A percentile compares a stretch with the other conserved stretches of the same genome.
Evolutionary conservation across 139 green algal genomes (phyloP).

Genomic region (Chlorella sp.): DNA sequence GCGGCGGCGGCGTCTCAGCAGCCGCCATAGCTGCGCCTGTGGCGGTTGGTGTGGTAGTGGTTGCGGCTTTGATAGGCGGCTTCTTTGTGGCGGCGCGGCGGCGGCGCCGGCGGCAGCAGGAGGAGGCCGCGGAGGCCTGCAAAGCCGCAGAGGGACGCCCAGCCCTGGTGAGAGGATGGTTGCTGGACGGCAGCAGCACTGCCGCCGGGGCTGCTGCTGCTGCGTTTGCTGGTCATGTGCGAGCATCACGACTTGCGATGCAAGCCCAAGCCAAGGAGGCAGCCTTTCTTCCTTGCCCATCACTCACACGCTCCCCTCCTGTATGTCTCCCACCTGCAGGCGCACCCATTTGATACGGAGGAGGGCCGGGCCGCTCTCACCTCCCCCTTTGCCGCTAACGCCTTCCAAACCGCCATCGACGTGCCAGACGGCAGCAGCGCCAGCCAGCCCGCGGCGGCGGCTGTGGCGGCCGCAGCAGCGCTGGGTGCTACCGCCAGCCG

Average conservation of each 20-base stretch:
- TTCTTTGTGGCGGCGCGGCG: background rate
- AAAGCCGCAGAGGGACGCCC: background rate
- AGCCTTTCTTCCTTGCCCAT: background rate
- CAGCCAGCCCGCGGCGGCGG: background rate
- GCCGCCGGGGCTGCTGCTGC: background rate
- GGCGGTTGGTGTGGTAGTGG: background rate
- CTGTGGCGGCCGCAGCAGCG: background rate
- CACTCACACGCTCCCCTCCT: background rate
- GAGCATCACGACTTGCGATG: too few relatives aligned
- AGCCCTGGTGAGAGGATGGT: background rate
- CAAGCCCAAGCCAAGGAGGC: too few relatives aligned
- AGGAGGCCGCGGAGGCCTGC: background rate
- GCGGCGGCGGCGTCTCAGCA: background rate
- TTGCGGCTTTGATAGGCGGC: background rate
- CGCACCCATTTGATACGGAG: slow-evolving; percentile 35
- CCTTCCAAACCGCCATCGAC: slow-evolving; percentile 2
- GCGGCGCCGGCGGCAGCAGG: background rate
- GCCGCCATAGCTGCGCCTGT: slow-evolving; percentile 8
- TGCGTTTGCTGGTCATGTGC: background rate
- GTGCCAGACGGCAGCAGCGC: background rate
- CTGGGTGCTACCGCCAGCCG: background rate
- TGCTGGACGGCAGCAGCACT: background rate
- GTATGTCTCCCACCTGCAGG: background rate
- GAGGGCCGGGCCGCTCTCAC: slow-evolving; percentile 31
- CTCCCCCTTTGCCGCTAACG: slow-evolving; percentile 34